Evolutionary conservation across 139 green algal species (phyloP), one percentile per base, ranked within the genome.

Genomic region (Gonium pectorale): DNA sequence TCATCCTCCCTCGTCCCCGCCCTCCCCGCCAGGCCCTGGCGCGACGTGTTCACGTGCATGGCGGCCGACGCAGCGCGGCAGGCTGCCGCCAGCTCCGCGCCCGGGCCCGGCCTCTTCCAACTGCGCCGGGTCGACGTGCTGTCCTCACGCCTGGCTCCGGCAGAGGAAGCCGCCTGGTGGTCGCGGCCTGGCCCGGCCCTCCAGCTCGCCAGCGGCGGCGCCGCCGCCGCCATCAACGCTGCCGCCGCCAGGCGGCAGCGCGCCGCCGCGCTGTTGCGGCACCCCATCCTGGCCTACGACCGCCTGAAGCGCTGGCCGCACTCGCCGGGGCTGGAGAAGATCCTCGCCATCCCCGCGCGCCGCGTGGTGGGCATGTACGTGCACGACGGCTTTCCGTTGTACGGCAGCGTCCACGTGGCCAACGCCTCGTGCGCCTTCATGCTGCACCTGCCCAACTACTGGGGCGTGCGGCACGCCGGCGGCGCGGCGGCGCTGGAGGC

Each of bases 241-340:
- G n/a, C n/a, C n/a, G n/a, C n/a, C 21, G 51, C n/a, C n/a, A 29
- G 51, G 51, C 21, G 21, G 51, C 51, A 29, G 51, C 51, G 21
- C 0, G 29, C 69, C 27, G 44, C 44, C 27, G 62, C 69, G 44
- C 69, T 78, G 43, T 62, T 44, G 69, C 69, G 69, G 22, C 69
- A 78, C 69, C 69, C 69, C 43, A 60, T 78, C 43, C 33, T 78
- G 69, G 44, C 69, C 5, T 78, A 78, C 69, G 69, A 78, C 69
- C 49, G 31, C 37, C 44, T 78, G 19, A 40, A 40, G 13, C 44
- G 44, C 46, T 31, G 54, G 5, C 37, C 69, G 31, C 49, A 60
- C 38, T 44, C 27, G 43, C 69, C 44, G 11, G 69, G 62, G 69
- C 69, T 62, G 5, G 5, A 44, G 27, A 78, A 78, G 69, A 44